These are phyloP conservation scores for Solanum clarkiae DNA, from an alignment of 257 asterid genomes.

Conservation along the genomic window DNA sequence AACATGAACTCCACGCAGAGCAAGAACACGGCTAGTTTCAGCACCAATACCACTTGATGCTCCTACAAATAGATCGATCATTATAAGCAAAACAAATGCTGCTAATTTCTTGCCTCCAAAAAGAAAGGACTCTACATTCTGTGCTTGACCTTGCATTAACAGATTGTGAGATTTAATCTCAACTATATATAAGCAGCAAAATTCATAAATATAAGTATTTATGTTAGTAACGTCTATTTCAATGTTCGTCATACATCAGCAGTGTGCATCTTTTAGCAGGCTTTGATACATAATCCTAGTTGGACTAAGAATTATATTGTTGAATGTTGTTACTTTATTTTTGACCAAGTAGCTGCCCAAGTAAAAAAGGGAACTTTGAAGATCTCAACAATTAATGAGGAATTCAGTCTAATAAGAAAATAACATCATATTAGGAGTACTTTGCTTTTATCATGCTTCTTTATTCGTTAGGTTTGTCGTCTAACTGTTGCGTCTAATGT, in stretches of 20 bases:
- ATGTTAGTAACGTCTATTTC: no score
- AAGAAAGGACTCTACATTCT: not conserved
- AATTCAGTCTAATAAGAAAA: not conserved
- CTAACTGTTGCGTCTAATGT: not conserved
- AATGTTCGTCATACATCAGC: no score
- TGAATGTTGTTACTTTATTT: not conserved
- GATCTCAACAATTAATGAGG: not conserved
- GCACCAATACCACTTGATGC: constrained; percentile 91
- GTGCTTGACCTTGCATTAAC: no score
- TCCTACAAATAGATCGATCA: constrained; percentile 26
- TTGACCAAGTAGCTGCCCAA: no score
- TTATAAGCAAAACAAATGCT: not conserved
- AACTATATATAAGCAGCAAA: no score
- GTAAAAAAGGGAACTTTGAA: no score
- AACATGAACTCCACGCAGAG: constrained; percentile 64
- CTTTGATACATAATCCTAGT: not conserved
- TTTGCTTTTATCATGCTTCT: not conserved
- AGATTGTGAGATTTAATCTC: no score
- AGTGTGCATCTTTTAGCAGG: no score
- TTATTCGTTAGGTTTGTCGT: not conserved
- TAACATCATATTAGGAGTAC: not conserved
- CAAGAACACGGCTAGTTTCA: constrained; percentile 83
- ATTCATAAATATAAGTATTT: no score
- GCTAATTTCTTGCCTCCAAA: not conserved
- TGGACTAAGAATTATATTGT: not conserved